A percentile compares a stretch with the other conserved stretches of the same genome.
These are phyloP conservation scores for Pilaira anomala DNA, from an alignment of 192 early-diverging fungal genomes.

Conservation along the genomic window DNA sequence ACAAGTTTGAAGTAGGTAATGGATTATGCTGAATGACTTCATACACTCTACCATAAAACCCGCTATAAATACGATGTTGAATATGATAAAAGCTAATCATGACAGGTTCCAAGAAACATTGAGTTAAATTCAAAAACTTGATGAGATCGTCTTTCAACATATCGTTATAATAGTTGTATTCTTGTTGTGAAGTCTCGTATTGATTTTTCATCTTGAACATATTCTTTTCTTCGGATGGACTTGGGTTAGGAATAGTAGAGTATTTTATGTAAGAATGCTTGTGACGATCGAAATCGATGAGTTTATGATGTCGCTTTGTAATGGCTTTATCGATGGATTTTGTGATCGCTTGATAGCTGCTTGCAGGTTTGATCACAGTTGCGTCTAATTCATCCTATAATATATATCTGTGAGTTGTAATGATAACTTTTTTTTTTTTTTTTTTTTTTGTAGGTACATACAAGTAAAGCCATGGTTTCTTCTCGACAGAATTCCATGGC, in stretches of 20 bases:
- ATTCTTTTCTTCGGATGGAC: conserved; percentile 59
- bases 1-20: conserved; percentile 46
- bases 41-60: conserved; percentile 55
- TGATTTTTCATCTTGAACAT: conserved; percentile 62
- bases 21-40: conserved; percentile 44
- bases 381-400: conserved; percentile 65
- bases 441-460: conserved; percentile 4
- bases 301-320: conserved; percentile 86
- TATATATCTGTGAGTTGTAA: too few relatives aligned
- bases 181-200: conserved; percentile 74
- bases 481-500: conserved; percentile 45
- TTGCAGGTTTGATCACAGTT: conserved; percentile 66
- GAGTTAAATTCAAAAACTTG: conserved; percentile 63
- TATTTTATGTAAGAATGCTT: conserved; percentile 69
- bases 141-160: conserved; percentile 74
- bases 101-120: conserved; percentile 79
- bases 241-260: conserved; percentile 57
- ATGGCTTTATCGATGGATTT: conserved; percentile 78
- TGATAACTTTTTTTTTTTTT: too few relatives aligned
- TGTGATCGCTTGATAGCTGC: conserved; percentile 67
- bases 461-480: conserved; percentile 57
- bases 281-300: conserved; percentile 89
- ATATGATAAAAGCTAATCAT: conserved; percentile 80
- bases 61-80: conserved; percentile 68
- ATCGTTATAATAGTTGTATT: conserved; percentile 81